These are phyloP conservation scores for Blastomyces percursus DNA, from an alignment of 2,329 filamentous ascomycete species.

Conservation along the genomic window DNA sequence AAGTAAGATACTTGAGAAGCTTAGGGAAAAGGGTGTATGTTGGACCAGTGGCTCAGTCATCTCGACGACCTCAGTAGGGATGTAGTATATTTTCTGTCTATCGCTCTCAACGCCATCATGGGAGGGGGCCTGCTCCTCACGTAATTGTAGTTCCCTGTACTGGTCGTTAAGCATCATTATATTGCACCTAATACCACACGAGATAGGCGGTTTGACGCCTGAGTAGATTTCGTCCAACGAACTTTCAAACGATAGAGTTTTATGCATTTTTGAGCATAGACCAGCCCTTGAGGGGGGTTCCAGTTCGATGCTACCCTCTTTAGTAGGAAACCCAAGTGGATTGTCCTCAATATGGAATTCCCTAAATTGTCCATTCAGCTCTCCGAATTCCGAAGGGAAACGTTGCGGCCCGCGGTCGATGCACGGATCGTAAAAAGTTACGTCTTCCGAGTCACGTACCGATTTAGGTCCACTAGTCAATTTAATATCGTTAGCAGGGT, in stretches of 20 bases:
- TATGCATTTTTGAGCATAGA: slow-evolving; percentile 8
- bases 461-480: slow-evolving; percentile 10
- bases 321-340: neutral
- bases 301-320: slow-evolving; percentile 16
- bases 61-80: neutral
- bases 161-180: slow-evolving; percentile 7
- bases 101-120: neutral
- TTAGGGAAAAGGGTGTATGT: neutral
- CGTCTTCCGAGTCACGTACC: slow-evolving; percentile 10
- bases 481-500: slow-evolving; percentile 9
- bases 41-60: neutral
- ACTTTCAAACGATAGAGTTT: slow-evolving; percentile 5
- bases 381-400: neutral
- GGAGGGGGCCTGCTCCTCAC: neutral
- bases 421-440: neutral
- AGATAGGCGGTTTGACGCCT: slow-evolving; percentile 18
- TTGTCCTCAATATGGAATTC: neutral
- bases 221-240: slow-evolving; percentile 15
- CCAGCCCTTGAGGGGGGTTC: slow-evolving; percentile 12
- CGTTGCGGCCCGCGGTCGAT: neutral
- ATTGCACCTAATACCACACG: slow-evolving; percentile 11
- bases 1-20: neutral
- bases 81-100: neutral
- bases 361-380: neutral
- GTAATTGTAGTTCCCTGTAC: neutral